Conservation (phyloP, 495 filamentous ascomycete species). For the Hyaloscypha bicolor region DNA sequence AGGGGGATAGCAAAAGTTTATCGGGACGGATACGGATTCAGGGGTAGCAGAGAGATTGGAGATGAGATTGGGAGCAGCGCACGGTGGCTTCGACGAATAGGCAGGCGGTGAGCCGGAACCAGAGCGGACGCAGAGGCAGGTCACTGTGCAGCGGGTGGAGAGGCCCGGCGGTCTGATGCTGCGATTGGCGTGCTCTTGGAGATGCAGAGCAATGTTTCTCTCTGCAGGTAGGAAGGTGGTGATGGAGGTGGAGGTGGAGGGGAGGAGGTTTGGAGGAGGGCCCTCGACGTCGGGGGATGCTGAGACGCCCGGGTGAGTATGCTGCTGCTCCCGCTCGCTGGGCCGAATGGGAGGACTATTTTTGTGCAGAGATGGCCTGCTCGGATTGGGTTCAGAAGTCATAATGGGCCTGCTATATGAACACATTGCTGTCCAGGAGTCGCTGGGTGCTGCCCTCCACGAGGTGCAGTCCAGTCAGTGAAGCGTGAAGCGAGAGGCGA, state of each 20-base stretch:
- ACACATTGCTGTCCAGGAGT: background rate
- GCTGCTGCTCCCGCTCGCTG: conserved; percentile 10
- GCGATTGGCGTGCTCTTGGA: conserved; percentile 2
- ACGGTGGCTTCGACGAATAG: conserved; percentile 6
- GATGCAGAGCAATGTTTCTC: conserved; percentile 6
- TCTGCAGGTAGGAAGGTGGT: background rate
- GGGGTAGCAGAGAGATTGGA: conserved; percentile 21
- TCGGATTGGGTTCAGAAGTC: conserved; percentile 7
- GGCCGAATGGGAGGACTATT: conserved; percentile 10
- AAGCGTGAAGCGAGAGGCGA: background rate
- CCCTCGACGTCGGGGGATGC: conserved; percentile 22
- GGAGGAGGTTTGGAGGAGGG: background rate
- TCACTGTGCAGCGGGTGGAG: background rate
- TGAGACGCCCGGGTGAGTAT: conserved; percentile 12
- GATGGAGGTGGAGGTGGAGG: conserved; percentile 3
- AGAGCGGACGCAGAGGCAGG: background rate
- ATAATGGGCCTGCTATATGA: conserved; percentile 5
- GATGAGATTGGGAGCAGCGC: background rate
- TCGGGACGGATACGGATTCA: conserved; percentile 20
- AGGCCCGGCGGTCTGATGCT: background rate
- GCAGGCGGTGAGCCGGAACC: conserved; percentile 10
- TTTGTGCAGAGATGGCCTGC: background rate
- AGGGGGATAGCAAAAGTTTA: conserved; percentile 15
- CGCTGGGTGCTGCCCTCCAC: background rate
- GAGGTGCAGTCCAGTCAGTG: background rate